Evolutionary conservation across 2,329 filamentous ascomycete genomes (phyloP).

Genomic region (Colletotrichum noveboracense): DNA sequence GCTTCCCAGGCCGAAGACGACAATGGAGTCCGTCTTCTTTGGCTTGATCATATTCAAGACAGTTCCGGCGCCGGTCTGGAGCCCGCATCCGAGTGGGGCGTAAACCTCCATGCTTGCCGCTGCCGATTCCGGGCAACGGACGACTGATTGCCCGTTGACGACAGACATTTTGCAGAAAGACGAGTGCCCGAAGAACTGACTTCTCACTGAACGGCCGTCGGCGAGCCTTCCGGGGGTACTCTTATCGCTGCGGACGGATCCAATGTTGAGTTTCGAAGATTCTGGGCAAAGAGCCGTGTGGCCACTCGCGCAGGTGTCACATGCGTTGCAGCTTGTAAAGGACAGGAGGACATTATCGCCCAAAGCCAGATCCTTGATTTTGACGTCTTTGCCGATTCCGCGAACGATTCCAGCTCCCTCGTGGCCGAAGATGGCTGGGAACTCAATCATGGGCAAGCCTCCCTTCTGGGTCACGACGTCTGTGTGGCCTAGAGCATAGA

Average conservation of each 20-base stretch:
- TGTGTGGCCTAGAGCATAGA: slow-evolving; percentile 62
- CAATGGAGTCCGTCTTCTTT: slow-evolving; percentile 86
- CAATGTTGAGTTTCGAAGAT: slow-evolving; percentile 39
- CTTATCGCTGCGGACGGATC: slow-evolving; percentile 84
- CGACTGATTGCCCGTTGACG: slow-evolving; percentile 96
- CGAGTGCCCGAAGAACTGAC: slow-evolving; percentile 97
- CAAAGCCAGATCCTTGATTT: slow-evolving; percentile 87
- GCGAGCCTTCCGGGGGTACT: slow-evolving; percentile 91
- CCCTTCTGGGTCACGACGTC: slow-evolving; percentile 52
- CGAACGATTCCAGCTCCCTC: slow-evolving; percentile 92
- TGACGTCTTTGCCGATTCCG: slow-evolving; percentile 93
- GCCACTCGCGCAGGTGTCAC: slow-evolving; percentile 99
- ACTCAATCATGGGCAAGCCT: slow-evolving; percentile 37
- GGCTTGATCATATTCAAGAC: slow-evolving; percentile 91
- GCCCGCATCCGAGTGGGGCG: slow-evolving; percentile 87
- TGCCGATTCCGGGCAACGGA: slow-evolving; percentile 90
- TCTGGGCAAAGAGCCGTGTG: slow-evolving; percentile 88
- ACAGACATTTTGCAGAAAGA: slow-evolving; percentile 99
- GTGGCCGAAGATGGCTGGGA: slow-evolving; percentile 87
- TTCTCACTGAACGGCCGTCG: slow-evolving; percentile 88
- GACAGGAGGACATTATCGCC: slow-evolving; percentile 91
- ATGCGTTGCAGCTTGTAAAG: slow-evolving; percentile 92
- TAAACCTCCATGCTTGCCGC: slow-evolving; percentile 72
- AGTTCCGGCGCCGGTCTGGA: slow-evolving; percentile 97
- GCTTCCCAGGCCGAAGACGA: slow-evolving; percentile 94